Conservation (phyloP, 2,329 filamentous ascomycete species). For the Triangularia verruculosa region DNA sequence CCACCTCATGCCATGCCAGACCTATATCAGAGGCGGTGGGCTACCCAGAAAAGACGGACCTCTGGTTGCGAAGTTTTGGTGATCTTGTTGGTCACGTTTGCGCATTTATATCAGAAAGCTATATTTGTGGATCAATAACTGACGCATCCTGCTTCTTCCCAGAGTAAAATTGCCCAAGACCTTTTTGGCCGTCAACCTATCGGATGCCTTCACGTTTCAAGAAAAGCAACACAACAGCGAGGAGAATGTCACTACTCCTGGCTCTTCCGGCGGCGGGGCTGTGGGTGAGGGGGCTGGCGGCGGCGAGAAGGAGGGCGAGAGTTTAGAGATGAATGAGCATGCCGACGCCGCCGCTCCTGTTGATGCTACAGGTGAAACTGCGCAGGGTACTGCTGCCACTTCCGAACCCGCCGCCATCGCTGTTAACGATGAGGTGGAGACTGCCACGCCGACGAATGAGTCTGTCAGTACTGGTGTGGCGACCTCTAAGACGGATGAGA, state of each 20-base stretch:
- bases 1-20: neutral
- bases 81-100: constrained; percentile 3
- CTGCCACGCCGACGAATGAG: neutral
- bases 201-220: constrained; percentile 60
- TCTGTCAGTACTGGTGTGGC: neutral
- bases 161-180: constrained; percentile 66
- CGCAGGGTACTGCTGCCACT: constrained; percentile 1
- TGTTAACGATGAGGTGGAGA: neutral
- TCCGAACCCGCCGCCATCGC: neutral
- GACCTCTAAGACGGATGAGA: neutral
- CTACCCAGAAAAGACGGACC: neutral
- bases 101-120: neutral
- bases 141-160: constrained; percentile 11
- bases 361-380: no score
- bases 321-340: neutral
- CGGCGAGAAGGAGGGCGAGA: neutral
- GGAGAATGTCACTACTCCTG: constrained; percentile 45
- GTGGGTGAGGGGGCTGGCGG: neutral
- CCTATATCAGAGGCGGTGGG: neutral
- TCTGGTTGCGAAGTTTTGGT: neutral
- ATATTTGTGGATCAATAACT: neutral
- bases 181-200: constrained; percentile 63
- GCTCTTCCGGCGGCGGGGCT: constrained; percentile 8
- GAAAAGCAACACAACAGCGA: constrained; percentile 45
- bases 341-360: neutral